phyloP scores from a whole-genome alignment of 2,329 filamentous ascomycete species.

The Ceratocystis diversiconidia region DNA sequence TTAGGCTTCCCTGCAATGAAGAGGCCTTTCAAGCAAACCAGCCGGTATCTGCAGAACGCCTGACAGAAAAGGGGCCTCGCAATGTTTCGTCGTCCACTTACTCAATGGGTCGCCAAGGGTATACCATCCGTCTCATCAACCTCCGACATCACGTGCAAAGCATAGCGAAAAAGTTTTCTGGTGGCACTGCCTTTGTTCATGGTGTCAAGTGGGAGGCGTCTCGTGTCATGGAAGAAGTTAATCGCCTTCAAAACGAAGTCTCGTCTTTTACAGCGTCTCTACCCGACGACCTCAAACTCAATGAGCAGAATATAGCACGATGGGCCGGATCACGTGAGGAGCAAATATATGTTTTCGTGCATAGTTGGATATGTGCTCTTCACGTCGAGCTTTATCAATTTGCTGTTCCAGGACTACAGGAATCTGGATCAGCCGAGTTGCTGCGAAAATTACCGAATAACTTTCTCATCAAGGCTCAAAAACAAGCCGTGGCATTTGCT shows the following conservation, averaged over 20 bases:
- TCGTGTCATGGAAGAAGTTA: slow-evolving; percentile 28
- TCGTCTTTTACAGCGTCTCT: slow-evolving; percentile 27
- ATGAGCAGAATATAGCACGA: slow-evolving; percentile 25
- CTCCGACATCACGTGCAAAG: slow-evolving; percentile 27
- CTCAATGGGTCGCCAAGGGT: slow-evolving; percentile 25
- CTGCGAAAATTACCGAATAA: slow-evolving; percentile 26
- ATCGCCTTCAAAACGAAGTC: slow-evolving; percentile 27
- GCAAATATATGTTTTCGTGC: slow-evolving; percentile 27
- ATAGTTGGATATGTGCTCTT: slow-evolving; percentile 26
- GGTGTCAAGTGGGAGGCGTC: slow-evolving; percentile 24
- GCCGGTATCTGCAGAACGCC: slow-evolving; percentile 24
- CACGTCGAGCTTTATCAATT: slow-evolving; percentile 31
- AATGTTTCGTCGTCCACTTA: slow-evolving; percentile 15
- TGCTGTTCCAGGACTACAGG: slow-evolving; percentile 26
- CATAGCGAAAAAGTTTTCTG: slow-evolving; percentile 19
- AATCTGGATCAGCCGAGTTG: slow-evolving; percentile 25
- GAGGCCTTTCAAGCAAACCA: slow-evolving; percentile 25
- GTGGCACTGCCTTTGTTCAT: slow-evolving; percentile 17
- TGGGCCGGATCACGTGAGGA: slow-evolving; percentile 25
- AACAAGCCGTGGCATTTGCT: slow-evolving; percentile 29
- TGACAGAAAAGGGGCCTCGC: slow-evolving; percentile 20
- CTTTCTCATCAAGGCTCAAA: slow-evolving; percentile 27
- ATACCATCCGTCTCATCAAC: slow-evolving; percentile 27
- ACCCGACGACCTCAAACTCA: slow-evolving; percentile 25
- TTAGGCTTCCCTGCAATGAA: slow-evolving; percentile 27